Percentiles rank a stretch among this genome's conserved stretches.
Conservation (phyloP, 345 rosid genomes). For the Syzygium oleosum region DNA sequence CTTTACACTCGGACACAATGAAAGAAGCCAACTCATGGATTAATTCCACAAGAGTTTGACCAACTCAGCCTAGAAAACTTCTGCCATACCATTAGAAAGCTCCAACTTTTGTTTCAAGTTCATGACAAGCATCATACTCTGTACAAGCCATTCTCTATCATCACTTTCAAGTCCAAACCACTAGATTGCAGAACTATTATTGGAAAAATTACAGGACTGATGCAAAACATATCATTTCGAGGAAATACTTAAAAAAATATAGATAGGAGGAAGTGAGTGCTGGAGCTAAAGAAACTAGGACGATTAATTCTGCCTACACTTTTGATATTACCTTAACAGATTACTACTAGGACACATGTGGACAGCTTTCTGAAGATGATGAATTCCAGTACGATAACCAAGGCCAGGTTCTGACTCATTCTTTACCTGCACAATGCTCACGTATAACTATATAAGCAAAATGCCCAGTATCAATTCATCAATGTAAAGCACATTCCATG, state of each 20-base stretch:
- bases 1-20: not conserved
- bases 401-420: slow-evolving; percentile 45
- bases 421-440: slow-evolving; percentile 48
- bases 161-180: not conserved
- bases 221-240: not conserved
- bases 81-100: not conserved
- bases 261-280: not conserved
- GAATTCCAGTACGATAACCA: slow-evolving; percentile 59
- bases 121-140: not conserved
- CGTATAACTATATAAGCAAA: not conserved
- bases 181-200: not conserved
- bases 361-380: slow-evolving; percentile 71
- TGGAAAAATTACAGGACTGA: not conserved
- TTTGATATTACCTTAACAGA: slow-evolving; percentile 51
- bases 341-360: slow-evolving; percentile 70
- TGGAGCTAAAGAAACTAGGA: not conserved
- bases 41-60: not conserved
- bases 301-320: not conserved
- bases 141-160: not conserved
- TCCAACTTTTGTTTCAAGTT: not conserved
- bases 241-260: not conserved
- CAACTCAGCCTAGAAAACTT: not conserved
- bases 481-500: not conserved
- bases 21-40: not conserved
- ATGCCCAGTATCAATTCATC: not conserved